Conservation (phyloP, 116 monocot genomes). For the Phalaenopsis hybrid region DNA sequence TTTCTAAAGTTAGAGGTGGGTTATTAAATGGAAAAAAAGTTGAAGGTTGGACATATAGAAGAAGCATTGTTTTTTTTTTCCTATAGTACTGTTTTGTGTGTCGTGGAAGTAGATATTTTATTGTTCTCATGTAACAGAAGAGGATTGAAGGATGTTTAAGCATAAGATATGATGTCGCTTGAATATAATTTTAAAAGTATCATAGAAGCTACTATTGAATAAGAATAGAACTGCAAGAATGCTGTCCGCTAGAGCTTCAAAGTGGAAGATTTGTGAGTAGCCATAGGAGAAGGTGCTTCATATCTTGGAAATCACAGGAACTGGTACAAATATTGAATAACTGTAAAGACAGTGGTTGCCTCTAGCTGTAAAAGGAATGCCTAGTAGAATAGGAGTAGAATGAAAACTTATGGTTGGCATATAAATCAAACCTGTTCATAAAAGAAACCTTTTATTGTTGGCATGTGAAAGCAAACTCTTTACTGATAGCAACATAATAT, state of each 20-base stretch:
- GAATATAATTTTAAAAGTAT: background rate
- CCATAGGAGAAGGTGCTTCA: background rate
- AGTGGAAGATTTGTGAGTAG: background rate
- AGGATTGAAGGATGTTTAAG: background rate
- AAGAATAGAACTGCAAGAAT: background rate
- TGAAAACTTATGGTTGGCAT: background rate
- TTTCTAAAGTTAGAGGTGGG: too few relatives aligned
- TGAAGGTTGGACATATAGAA: too few relatives aligned
- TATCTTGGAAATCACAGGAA: background rate
- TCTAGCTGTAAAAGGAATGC: background rate
- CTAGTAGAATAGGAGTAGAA: background rate
- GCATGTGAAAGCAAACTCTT: background rate
- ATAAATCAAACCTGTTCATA: background rate
- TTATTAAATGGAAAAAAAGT: too few relatives aligned
- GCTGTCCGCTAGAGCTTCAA: background rate
- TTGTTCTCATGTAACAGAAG: background rate
- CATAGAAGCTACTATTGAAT: background rate
- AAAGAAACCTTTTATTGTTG: background rate
- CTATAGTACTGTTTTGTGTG: background rate
- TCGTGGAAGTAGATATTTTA: background rate
- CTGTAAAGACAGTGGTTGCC: background rate
- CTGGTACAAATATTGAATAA: background rate
- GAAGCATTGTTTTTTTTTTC: too few relatives aligned
- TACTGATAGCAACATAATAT: background rate
- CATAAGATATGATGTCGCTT: background rate